Conservation (phyloP, 1,284 basidiomycete genomes). For the Moesziomyces globuligerus region DNA sequence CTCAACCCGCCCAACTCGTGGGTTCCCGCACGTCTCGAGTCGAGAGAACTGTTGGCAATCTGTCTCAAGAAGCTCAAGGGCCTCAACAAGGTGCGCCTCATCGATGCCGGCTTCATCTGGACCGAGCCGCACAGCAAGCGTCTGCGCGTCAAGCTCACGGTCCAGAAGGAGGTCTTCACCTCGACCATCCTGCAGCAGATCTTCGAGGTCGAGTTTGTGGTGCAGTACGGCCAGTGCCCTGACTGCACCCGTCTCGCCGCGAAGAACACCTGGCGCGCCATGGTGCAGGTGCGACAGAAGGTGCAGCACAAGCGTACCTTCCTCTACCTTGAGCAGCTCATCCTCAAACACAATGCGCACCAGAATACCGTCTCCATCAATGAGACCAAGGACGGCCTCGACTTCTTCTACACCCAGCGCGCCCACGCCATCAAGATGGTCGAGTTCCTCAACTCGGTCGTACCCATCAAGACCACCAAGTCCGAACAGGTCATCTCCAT, state of each 20-base stretch:
- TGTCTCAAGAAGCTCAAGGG: slow-evolving; percentile 91
- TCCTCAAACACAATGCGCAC: slow-evolving; percentile 95
- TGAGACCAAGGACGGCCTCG: slow-evolving; percentile 92
- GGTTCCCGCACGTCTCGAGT: slow-evolving; percentile 88
- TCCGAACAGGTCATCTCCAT: slow-evolving; percentile 93
- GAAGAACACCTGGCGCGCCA: slow-evolving; percentile 98
- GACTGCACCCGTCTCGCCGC: slow-evolving; percentile 92
- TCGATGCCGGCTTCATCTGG: slow-evolving; percentile 98
- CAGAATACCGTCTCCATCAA: slow-evolving; percentile 93
- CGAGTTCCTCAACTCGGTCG: slow-evolving; percentile 89
- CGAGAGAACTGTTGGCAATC: slow-evolving; percentile 82
- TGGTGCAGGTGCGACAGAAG: slow-evolving; percentile 97
- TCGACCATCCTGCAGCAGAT: slow-evolving; percentile 96
- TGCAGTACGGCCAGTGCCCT: slow-evolving; percentile 94
- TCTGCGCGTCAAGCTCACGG: slow-evolving; percentile 90
- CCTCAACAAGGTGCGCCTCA: slow-evolving; percentile 90
- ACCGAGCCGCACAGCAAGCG: slow-evolving; percentile 97
- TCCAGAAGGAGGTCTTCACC: slow-evolving; percentile 97
- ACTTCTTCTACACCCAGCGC: slow-evolving; percentile 93
- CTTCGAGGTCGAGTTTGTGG: slow-evolving; percentile 95
- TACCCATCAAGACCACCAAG: slow-evolving; percentile 85
- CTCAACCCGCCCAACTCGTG: slow-evolving; percentile 89
- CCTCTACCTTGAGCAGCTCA: slow-evolving; percentile 95
- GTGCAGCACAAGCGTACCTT: slow-evolving; percentile 90
- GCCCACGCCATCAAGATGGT: slow-evolving; percentile 96